These are phyloP conservation scores for Trichoderma oligosporum DNA, from an alignment of 2,329 filamentous ascomycete genomes.

Conservation along the genomic window DNA sequence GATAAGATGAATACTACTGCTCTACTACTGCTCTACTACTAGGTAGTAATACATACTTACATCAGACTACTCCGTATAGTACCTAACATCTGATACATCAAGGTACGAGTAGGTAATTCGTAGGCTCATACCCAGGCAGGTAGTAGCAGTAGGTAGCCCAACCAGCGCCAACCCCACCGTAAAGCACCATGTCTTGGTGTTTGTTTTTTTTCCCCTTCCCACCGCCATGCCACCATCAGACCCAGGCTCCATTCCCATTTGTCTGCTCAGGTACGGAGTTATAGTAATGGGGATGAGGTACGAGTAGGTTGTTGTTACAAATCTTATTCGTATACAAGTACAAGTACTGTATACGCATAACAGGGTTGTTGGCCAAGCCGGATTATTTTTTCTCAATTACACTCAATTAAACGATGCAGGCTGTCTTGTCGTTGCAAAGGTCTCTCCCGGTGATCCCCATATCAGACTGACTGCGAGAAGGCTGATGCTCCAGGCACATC, in stretches of 20 bases:
- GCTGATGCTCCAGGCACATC: conserved; percentile 3
- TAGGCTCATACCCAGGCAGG: too few species aligned
- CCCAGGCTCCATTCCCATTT: not conserved
- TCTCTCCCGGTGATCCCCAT: too few species aligned
- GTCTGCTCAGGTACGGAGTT: too few species aligned
- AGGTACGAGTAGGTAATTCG: too few species aligned
- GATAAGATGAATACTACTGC: too few species aligned
- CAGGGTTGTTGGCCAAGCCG: conserved; percentile 4
- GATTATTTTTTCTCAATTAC: not conserved
- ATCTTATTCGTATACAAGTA: conserved; percentile 5
- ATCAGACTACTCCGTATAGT: not conserved
- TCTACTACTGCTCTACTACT: too few species aligned
- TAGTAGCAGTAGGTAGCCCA: too few species aligned
- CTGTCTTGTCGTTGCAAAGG: conserved; percentile 2
- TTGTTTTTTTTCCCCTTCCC: too few species aligned
- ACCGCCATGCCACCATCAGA: not conserved
- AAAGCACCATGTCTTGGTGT: not conserved
- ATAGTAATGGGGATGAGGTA: too few species aligned
- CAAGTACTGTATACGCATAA: not conserved
- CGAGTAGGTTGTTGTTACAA: too few species aligned
- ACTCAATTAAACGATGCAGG: not conserved
- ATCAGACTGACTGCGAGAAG: not conserved
- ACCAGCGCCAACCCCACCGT: not conserved
- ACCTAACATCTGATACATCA: too few species aligned
- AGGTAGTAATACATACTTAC: not conserved